Evolutionary conservation across 768 basidiomycete species (phyloP), one percentile per base, ranked within the genome.

Genomic region (Rhodotorula toruloides): DNA sequence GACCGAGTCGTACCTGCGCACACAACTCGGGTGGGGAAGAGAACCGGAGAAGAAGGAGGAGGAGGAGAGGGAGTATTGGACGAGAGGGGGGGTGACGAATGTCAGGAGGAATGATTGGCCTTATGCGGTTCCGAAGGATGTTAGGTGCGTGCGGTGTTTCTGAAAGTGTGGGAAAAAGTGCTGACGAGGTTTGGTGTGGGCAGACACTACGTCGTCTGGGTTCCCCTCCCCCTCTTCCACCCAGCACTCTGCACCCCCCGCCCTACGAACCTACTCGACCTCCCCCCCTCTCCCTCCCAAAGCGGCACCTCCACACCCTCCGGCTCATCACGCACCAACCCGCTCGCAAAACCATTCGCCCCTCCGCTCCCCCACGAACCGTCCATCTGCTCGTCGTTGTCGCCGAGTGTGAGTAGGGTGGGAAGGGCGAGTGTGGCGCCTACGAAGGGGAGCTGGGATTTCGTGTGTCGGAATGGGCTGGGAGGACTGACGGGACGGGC

Each of bases 121-220:
- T 4, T 71, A 71, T 25, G 36, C 37, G 0, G n/a, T 63, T 1
- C 69, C 69, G 13, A 25, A 3, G 19, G 58, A 61, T 1, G 54
- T 63, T 21, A 14, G 36, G 69, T 71, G 8, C 29, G 57, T 53
- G 12, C 21, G 17, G 12, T 25, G 13, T 42, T 10, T 37, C 40
- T n/a, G 10, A 19, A 4, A 3, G 5, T 36, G 19, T 17, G 1
- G 16, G 42, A 17, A 17, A 17, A 27, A 6, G 6, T 22, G 13
- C 16, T 25, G 25, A 27, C 25, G 6, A 21, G 1, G 2, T 36
- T 14, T 22, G 3, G 29, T 32, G 14, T 25, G 5, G 6, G 14
- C 49, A 71, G 69, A 4, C 69, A 71, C 58, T 71, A 31, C 36
- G 69, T 71, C 40, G 58, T 66, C 49, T 71, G 69, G 69, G 58